phyloP scores from a whole-genome alignment of 2,329 filamentous ascomycete species.

The Coniochaeta prunicola region DNA sequence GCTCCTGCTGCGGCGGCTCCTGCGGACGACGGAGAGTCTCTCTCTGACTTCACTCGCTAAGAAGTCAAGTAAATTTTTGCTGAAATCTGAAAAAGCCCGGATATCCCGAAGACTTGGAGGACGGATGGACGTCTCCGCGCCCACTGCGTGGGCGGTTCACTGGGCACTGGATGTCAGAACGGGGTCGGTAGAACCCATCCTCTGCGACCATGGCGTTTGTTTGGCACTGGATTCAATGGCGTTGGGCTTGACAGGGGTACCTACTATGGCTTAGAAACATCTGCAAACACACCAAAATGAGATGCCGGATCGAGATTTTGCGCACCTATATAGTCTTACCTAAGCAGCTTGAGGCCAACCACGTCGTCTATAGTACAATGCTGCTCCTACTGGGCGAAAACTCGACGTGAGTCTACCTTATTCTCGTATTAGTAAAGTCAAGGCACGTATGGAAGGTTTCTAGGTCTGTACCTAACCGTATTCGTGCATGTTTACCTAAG shows the following conservation, averaged over 20 bases:
- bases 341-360: not conserved
- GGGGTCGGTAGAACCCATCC: not conserved
- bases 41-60: constrained; percentile 18
- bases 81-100: not conserved
- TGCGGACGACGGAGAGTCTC: constrained; percentile 4
- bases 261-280: not conserved
- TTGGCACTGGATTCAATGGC: not conserved
- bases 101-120: not conserved
- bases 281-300: not conserved
- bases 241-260: not conserved
- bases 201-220: not conserved
- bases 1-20: constrained; percentile 7
- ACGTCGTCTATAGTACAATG: no score
- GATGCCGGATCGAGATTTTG: not conserved
- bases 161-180: no score
- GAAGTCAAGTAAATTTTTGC: not conserved
- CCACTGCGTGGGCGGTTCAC: not conserved
- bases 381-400: no score
- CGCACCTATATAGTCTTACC: not conserved
- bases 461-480: no score
- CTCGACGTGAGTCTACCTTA: no score
- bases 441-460: no score
- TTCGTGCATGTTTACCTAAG: no score
- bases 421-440: no score
- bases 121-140: not conserved